phyloP scores from a whole-genome alignment of 2,329 filamentous ascomycete species.

The Aureobasidium uvarum region DNA sequence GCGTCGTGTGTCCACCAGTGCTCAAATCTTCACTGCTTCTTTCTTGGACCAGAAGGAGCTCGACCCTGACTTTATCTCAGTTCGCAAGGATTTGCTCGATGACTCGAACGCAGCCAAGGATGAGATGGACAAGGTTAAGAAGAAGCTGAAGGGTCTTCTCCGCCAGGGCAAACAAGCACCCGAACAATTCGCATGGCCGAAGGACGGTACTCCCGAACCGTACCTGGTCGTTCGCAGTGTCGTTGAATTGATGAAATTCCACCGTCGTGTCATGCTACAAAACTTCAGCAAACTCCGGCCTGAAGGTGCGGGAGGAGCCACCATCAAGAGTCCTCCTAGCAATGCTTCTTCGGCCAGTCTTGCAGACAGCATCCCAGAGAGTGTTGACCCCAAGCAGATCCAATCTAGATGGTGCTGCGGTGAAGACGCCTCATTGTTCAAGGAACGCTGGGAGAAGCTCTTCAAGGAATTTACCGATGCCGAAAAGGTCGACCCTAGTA shows the following conservation, averaged over 20 bases:
- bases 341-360: constrained; percentile 44
- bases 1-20: constrained; percentile 88
- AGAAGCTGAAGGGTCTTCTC: constrained; percentile 91
- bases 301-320: constrained; percentile 57
- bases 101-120: constrained; percentile 99
- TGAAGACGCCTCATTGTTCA: constrained; percentile 91
- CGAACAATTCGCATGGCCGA: constrained; percentile 96
- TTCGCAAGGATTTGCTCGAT: constrained; percentile 91
- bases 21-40: constrained; percentile 89
- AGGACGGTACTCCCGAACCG: constrained; percentile 86
- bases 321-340: constrained; percentile 49
- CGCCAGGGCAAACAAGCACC: constrained; percentile 91
- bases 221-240: constrained; percentile 89
- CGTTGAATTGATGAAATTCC: constrained; percentile 96
- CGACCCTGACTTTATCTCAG: constrained; percentile 78
- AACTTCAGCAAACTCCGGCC: constrained; percentile 79
- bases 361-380: constrained; percentile 6
- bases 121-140: constrained; percentile 99
- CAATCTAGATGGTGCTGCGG: constrained; percentile 95
- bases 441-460: constrained; percentile 96
- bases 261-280: constrained; percentile 89
- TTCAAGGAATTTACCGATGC: constrained; percentile 95
- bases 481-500: constrained; percentile 97
- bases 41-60: constrained; percentile 87
- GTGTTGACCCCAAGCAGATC: constrained; percentile 49